Percentiles rank a stretch among this genome's conserved stretches.
Conservation (phyloP, 2,329 filamentous ascomycete genomes). For the Pyrenophora tritici-repentis region DNA sequence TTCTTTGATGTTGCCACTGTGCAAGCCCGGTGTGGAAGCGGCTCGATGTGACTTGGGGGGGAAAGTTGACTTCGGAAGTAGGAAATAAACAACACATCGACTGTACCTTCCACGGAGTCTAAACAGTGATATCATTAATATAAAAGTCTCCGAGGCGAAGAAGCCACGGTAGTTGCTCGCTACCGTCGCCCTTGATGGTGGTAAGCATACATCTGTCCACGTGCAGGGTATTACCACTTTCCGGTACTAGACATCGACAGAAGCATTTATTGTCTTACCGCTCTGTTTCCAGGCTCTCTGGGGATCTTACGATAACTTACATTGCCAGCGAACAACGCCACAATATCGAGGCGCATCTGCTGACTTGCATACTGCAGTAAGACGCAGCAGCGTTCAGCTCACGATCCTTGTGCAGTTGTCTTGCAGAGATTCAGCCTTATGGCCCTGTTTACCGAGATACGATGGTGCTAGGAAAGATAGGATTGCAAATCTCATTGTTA, state of each 20-base stretch:
- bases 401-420: neutral
- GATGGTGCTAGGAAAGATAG: conserved; percentile 31
- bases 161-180: too few species aligned
- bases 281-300: conserved; percentile 1
- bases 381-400: conserved; percentile 7
- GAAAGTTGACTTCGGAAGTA: neutral
- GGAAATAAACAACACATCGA: too few species aligned
- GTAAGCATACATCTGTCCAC: neutral
- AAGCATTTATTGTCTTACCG: conserved; percentile 12
- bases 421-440: too few species aligned
- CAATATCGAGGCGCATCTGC: conserved; percentile 28
- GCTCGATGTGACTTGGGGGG: neutral
- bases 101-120: too few species aligned
- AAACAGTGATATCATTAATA: too few species aligned
- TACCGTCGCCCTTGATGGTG: neutral
- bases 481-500: neutral
- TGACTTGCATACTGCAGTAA: conserved; percentile 23
- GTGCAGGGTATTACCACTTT: neutral
- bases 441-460: too few species aligned
- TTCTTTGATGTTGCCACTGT: neutral
- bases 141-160: too few species aligned
- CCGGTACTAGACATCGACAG: conserved; percentile 8
- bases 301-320: neutral
- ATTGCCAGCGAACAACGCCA: conserved; percentile 26
- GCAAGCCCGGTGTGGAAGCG: neutral